Conservation (phyloP, 2,329 filamentous ascomycete species). For the Niveomyces coronatus region DNA sequence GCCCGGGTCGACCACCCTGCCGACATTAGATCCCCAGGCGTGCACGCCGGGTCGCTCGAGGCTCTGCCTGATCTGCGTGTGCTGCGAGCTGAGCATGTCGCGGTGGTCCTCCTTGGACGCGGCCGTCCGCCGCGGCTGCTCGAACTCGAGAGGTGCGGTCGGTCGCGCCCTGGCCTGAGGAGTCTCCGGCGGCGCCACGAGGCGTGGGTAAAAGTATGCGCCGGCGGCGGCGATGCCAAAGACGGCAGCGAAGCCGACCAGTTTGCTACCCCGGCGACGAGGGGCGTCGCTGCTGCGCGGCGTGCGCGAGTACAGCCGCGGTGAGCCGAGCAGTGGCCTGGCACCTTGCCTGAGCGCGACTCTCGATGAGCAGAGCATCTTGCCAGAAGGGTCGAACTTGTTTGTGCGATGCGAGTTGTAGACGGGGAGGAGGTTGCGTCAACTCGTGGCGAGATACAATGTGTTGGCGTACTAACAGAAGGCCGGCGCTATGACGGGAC, state of each 20-base stretch:
- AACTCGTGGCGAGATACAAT: no score
- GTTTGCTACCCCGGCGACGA: constrained; percentile 18
- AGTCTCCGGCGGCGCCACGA: constrained; percentile 20
- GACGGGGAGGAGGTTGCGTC: no score
- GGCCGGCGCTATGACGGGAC: no score
- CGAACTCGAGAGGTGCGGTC: constrained; percentile 53
- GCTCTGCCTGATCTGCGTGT: constrained; percentile 77
- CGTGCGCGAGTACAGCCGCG: no score
- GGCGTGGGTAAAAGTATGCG: constrained; percentile 27
- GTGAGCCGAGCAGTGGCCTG: constrained; percentile 12
- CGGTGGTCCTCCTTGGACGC: constrained; percentile 60
- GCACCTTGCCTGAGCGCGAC: not conserved
- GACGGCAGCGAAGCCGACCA: constrained; percentile 22
- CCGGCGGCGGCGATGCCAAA: constrained; percentile 30
- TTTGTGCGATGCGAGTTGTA: no score
- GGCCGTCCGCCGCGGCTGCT: constrained; percentile 49
- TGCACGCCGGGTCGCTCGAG: constrained; percentile 80
- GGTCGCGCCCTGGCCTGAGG: constrained; percentile 11
- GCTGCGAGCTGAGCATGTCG: constrained; percentile 72
- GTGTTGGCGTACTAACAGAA: no score
- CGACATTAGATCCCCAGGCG: constrained; percentile 82
- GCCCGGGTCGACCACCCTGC: constrained; percentile 75
- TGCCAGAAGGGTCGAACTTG: no score
- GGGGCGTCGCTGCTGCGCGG: constrained; percentile 12
- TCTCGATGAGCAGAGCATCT: no score